A percentile compares a stretch with the other conserved stretches of the same genome.
Conservation (phyloP, 768 basidiomycete species). For the Candolleomyces eurysporus region DNA sequence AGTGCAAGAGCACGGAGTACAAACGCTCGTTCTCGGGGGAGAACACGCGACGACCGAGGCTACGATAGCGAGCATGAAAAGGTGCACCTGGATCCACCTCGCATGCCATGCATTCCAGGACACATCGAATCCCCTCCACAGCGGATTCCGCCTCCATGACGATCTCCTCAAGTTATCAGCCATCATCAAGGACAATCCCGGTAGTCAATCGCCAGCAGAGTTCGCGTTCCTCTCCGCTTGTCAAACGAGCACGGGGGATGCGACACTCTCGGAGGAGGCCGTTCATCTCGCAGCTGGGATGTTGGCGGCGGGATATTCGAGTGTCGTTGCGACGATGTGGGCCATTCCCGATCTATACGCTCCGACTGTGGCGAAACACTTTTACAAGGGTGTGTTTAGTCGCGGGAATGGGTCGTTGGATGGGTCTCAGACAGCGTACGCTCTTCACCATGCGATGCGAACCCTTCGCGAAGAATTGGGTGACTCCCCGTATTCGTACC, state of each 20-base stretch:
- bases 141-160: slow-evolving; percentile 14
- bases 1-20: not conserved
- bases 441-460: slow-evolving; percentile 8
- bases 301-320: slow-evolving; percentile 16
- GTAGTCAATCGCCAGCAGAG: slow-evolving; percentile 2
- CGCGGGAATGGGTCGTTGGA: not conserved
- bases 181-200: slow-evolving; percentile 10
- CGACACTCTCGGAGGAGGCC: slow-evolving; percentile 14
- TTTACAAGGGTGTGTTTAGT: slow-evolving; percentile 5
- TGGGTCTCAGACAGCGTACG: slow-evolving; percentile 4
- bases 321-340: slow-evolving; percentile 20
- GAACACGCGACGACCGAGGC: not conserved
- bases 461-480: not conserved
- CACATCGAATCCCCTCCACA: slow-evolving; percentile 3
- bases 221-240: slow-evolving; percentile 18
- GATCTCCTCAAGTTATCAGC: slow-evolving; percentile 7
- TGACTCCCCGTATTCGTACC: not conserved
- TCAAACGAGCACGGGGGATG: slow-evolving; percentile 16
- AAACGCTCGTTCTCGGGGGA: not conserved
- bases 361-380: slow-evolving; percentile 9
- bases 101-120: slow-evolving; percentile 17
- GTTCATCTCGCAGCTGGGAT: slow-evolving; percentile 20
- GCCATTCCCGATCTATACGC: slow-evolving; percentile 15
- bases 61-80: slow-evolving; percentile 4
- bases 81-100: slow-evolving; percentile 14